Base-by-base conservation (phyloP, 2,329 filamentous ascomycete genomes). In the Boeremia lycopersici region DNA sequence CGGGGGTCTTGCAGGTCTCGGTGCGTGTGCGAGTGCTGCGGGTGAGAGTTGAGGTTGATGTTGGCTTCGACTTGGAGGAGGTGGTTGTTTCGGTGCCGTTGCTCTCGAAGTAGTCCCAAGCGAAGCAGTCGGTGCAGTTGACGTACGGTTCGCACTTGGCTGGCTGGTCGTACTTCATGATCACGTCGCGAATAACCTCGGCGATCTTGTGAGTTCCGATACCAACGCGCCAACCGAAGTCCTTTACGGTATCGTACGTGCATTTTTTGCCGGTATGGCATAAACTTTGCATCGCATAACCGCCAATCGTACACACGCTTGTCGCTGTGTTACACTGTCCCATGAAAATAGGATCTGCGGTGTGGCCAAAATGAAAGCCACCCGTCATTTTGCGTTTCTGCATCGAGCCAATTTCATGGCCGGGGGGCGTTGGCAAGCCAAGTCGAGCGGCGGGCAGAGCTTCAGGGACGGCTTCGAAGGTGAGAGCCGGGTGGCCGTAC, bases 81-180 rank as follows among this genome's bases (percentile, higher is more conserved):
- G 88, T 89, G 0, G 87, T 91, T 1, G 82, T 83, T 60, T 93
- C 89, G 1, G 90, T 95, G 28, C 89, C 89, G 71, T 97, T 97
- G 73, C 92, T 96, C 74, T 93, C 89, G 70, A 91, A 96, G 81
- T 92, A 96, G 69, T 96, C 96, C 95, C 95, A 98, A 51, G 89
- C 87, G 53, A 86, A 90, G 69, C 93, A 98, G 73, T 99, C 95
- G 35, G 89, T 86, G 72, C 95, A 98, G 60, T 86, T 81, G 47
- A 86, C 82, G 6, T 93, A 93, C 28, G 83, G 81, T 48, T 83
- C 84, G 75, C 95, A 98, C 61, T 84, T 78, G 0, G 95, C 89
- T 0, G 96, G 90, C 3, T 81, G 78, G 59, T 96, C 89, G 68
- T 98, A 98, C 64, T 87, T 87, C 67, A 89, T 82, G 57, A 98